Evolutionary conservation across 768 basidiomycete genomes (phyloP), one percentile per base, ranked within the genome.

Genomic region (Russula lepida): DNA sequence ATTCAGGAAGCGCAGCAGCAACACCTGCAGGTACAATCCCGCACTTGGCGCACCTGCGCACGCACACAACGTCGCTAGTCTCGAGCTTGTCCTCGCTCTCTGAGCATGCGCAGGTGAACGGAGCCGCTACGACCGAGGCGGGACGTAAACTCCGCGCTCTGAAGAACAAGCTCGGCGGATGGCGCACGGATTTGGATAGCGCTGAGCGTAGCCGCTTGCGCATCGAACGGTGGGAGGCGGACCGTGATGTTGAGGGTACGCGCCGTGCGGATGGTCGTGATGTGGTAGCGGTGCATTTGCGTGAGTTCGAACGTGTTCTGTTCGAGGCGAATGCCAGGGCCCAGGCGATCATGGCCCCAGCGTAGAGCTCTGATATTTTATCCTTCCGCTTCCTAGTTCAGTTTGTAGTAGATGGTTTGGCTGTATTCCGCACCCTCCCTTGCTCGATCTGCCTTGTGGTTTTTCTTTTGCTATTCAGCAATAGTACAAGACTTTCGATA

Each of bases 51-150:
- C 79, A 88, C 64, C 76, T 93, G 59, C 86, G 91, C 46, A 79
- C 83, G 25, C 80, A 84, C 70, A 94, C 92, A 0, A 71, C 84
- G 9, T 86, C 89, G 9, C 81, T 93, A 54, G 84, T 88, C 49
- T 75, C 84, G 25, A 87, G 89, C 12, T 79, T 95, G 48, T 80
- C 84, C 2, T 81, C 84, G 35, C 83, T 93, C 65, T 90, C 88
- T 27, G 92, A 95, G 68, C 89, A 92, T 62, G 88, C 90, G 15
- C 92, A 95, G 70, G 89, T 92, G 53, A 91, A 92, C 68, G 84
- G 86, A 11, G 92, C 88, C 1, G 87, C 86, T 4, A 86, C 89
- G 11, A 84, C 90, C 1, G 92, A 95, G 59, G 87, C 91, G 0
- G 90, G 89, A 49, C 81, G 92, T 41, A 92, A 89, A 73, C 84